Percentiles rank a stretch among this genome's conserved stretches.
phyloP scores from a whole-genome alignment of 2,329 filamentous ascomycete species.

The Xylariales sp. region DNA sequence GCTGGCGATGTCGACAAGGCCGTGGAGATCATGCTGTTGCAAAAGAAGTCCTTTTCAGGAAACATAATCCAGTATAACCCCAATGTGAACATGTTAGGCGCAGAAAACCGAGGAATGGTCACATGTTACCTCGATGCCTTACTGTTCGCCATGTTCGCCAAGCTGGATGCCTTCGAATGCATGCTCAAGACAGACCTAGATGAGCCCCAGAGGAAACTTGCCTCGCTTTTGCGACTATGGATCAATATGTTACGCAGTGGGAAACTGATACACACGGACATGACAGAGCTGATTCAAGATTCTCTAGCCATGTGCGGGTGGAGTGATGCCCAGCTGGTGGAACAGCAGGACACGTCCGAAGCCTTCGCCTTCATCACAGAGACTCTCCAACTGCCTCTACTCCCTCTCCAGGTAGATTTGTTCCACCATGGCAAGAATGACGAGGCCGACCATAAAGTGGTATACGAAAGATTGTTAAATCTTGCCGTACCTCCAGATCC shows the following conservation, averaged over 20 bases:
- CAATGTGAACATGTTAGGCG: conserved; percentile 69
- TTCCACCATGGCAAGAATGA: conserved; percentile 86
- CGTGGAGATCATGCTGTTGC: conserved; percentile 69
- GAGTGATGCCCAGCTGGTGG: conserved; percentile 69
- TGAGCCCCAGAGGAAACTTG: conserved; percentile 65
- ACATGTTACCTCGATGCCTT: conserved; percentile 94
- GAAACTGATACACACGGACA: conserved; percentile 76
- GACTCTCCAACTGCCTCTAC: conserved; percentile 76
- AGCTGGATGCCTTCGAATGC: conserved; percentile 84
- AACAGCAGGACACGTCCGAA: conserved; percentile 93
- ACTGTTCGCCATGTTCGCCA: conserved; percentile 93
- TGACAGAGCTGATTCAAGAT: conserved; percentile 80
- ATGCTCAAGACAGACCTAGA: conserved; percentile 83
- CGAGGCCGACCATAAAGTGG: conserved; percentile 87
- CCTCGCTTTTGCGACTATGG: conserved; percentile 79
- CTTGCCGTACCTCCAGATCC: conserved; percentile 79
- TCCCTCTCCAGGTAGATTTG: conserved; percentile 90
- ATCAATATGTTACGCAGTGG: conserved; percentile 87
- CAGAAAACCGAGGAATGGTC: conserved; percentile 77
- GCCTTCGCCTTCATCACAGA: conserved; percentile 94
- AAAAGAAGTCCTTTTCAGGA: conserved; percentile 77
- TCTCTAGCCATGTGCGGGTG: conserved; percentile 82
- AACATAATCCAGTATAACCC: conserved; percentile 72
- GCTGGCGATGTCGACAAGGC: conserved; percentile 69
- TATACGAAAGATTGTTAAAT: conserved; percentile 86